Base-by-base conservation (phyloP, 2,329 filamentous ascomycete species). In the Aspergillus novoparasiticus region DNA sequence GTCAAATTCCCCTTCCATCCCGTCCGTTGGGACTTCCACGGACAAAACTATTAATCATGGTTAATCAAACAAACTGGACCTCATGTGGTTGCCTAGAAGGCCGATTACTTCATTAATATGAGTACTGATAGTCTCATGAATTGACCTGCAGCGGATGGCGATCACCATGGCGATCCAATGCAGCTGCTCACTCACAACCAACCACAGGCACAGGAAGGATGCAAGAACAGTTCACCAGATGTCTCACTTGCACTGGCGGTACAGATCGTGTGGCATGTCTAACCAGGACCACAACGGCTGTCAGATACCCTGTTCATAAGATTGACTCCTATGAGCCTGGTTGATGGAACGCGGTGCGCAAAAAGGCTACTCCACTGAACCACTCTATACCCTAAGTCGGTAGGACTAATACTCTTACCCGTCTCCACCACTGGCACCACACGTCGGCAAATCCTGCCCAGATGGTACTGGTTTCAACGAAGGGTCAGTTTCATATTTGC, bases 401-500 rank as follows among this genome's bases (percentile, higher is more conserved):
- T 28, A 32, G 46, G 4, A 51, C 46, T 51, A 30, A 30, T 51
- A n/a, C 8, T 51, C 48, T 62, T 65, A 67, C 67, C 63, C 55
- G 63, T 45, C 63, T 57, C 63, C 62, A 66, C 60, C 66, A 30
- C 56, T 63, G 65, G 64, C 65, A 54, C 61, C 65, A 66, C 61
- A 56, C 64, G 61, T 71, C 65, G 66, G 68, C 59, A 68, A 64
- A 64, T 64, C 48, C 64, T 64, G 56, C 66, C 64, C 26, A 63
- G 59, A 50, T 46, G 41, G 58, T 39, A 48, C 32, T 60, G 56
- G 48, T 6, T 19, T 59, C 26, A 39, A 64, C 55, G 59, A 62
- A 60, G 58, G 51, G 43, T 50, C 60, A 41, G 69, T 69, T 69
- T 73, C 67, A 72, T 65, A 71, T 66, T 66, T 69, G 65, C 69